A percentile compares a stretch with the other conserved stretches of the same genome.
These are phyloP conservation scores for Santalum album DNA, from an alignment of 164 flowering plant genomes.

Conservation along the genomic window DNA sequence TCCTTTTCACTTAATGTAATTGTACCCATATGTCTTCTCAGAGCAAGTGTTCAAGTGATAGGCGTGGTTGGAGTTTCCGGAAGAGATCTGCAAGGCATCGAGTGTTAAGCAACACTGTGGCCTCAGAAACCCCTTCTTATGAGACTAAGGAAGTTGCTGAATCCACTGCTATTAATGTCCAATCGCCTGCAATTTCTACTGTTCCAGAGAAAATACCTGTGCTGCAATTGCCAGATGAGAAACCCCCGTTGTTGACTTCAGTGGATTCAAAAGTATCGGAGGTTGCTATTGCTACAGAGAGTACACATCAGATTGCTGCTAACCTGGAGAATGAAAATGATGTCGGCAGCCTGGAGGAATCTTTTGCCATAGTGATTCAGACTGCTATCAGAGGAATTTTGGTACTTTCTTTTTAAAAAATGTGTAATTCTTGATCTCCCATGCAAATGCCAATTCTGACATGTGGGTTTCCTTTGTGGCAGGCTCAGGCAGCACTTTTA, in stretches of 20 bases:
- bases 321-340: conserved; percentile 14
- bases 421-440: conserved; percentile 8
- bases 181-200: conserved; percentile 21
- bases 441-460: conserved; percentile 3
- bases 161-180: conserved; percentile 22
- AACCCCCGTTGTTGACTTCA: conserved; percentile 17
- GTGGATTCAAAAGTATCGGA: conserved; percentile 21
- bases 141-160: conserved; percentile 44
- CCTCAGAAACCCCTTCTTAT: conserved; percentile 38
- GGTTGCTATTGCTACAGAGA: conserved; percentile 12
- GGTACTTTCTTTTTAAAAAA: conserved; percentile 34
- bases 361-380: conserved; percentile 53
- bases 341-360: conserved; percentile 23
- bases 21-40: conserved; percentile 14
- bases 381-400: conserved; percentile 58
- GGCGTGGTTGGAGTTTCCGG: conserved; percentile 87
- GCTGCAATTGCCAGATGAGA: conserved; percentile 35
- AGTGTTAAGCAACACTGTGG: conserved; percentile 63
- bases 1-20: too few relatives aligned
- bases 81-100: conserved; percentile 79
- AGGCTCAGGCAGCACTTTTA: conserved; percentile 54
- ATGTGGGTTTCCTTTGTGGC: conserved; percentile 4
- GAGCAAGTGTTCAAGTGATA: conserved; percentile 57
- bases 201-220: conserved; percentile 40
- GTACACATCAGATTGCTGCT: conserved; percentile 16